Evolutionary conservation across 106 monocot species (phyloP).

Genomic region (Gastrodia elata): DNA sequence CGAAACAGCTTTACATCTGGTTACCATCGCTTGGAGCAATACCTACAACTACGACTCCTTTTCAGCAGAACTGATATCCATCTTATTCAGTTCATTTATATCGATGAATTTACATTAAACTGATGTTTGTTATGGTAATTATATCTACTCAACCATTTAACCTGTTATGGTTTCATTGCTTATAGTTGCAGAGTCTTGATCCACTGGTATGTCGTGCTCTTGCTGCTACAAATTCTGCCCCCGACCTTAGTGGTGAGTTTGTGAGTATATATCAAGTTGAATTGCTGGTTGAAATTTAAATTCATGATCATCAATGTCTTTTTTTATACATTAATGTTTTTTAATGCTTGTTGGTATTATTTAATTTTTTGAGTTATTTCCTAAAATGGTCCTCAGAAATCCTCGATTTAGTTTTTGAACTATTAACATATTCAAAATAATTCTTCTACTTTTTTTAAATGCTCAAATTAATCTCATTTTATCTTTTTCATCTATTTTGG

Average conservation of each 20-base stretch:
- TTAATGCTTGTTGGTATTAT: not conserved
- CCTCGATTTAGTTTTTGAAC: too few relatives aligned
- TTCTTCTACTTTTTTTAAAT: too few relatives aligned
- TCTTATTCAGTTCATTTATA: not conserved
- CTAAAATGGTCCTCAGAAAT: too few relatives aligned
- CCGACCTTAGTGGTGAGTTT: conserved; percentile 62
- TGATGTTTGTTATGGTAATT: not conserved
- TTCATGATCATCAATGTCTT: not conserved
- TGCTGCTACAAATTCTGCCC: conserved; percentile 32
- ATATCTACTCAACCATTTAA: not conserved
- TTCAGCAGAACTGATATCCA: too few relatives aligned
- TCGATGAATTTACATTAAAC: not conserved
- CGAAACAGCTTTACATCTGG: too few relatives aligned
- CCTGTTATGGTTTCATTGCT: conserved; percentile 11
- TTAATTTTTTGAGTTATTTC: too few relatives aligned
- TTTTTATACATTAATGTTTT: not conserved
- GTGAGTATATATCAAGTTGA: not conserved
- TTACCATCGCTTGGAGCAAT: too few relatives aligned
- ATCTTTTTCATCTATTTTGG: too few relatives aligned
- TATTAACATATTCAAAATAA: too few relatives aligned
- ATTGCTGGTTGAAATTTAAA: not conserved
- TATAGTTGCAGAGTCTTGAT: conserved; percentile 59
- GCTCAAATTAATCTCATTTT: too few relatives aligned
- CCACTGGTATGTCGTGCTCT: conserved; percentile 70
- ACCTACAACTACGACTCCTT: too few relatives aligned